Evolutionary conservation across 805 yeast species (phyloP), one percentile per base, ranked within the genome.

Genomic region (Lipomyces sp.): DNA sequence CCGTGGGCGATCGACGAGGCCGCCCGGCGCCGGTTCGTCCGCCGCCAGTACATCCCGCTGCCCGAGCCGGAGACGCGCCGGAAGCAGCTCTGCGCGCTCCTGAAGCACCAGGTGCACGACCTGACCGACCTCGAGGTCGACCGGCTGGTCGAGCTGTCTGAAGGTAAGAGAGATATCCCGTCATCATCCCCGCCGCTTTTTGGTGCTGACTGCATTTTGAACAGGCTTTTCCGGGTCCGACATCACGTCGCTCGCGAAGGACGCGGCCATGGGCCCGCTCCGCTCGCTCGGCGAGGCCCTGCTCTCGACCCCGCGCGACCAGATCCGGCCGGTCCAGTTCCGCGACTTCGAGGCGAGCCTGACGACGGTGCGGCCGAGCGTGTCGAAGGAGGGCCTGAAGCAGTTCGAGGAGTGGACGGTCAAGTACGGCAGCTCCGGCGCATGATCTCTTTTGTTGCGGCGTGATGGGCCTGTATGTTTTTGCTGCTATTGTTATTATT

Each of bases 1-100:
- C 98, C 98, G 0, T 91, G 98, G 98, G 84, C 88, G 1, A 89
- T 86, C 54, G 98, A 91, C 68, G 98, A 93, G 63, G 97, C 97
- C 2, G 97, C 98, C 0, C 74, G 97, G 62, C 78, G 98, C 66
- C 75, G 98, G 56, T 91, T 91, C 69, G 95, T 87, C 5, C 79
- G 95, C 62, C 74, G 97, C 45, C 95, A 87, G 63, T 90, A 93
- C 68, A 90, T 93, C 47, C 98, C 98, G 3, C 72, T 93, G 40
- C 98, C 98, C 0, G 98, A 90, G 64, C 77, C 73, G 22, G 90
- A 84, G 59, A 88, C 97, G 1, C 72, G 98, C 50, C 70, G 74
- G 44, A 77, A 78, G 3, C 97, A 91, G 64, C 71, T 91, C 19
- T 65, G 69, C 45, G 84, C 82, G 61, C 75, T 91, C 43, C 64